These are phyloP conservation scores for Corchorus capsularis DNA, from an alignment of 345 rosid species.

Conservation along the genomic window DNA sequence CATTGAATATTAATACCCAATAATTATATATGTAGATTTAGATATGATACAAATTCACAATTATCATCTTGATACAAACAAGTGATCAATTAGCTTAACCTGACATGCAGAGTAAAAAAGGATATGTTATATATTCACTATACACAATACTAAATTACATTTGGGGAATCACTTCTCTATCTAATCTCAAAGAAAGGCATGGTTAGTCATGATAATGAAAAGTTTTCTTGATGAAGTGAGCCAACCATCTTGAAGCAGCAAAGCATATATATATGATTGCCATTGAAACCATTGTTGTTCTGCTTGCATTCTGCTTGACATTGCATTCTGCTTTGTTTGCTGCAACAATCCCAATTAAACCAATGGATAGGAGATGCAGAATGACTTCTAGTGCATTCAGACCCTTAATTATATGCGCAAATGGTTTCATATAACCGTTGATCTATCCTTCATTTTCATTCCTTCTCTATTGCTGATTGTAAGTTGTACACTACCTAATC, in stretches of 20 bases:
- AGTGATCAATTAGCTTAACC: background rate
- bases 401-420: too few relatives aligned
- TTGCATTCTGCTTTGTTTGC: too few relatives aligned
- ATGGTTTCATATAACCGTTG: slow-evolving; percentile 21
- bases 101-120: background rate
- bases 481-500: slow-evolving; percentile 16
- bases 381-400: slow-evolving; percentile 60
- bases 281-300: slow-evolving; percentile 40
- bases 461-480: background rate
- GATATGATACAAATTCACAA: too few relatives aligned
- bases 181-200: slow-evolving; percentile 49
- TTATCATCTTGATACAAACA: background rate
- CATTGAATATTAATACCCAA: too few relatives aligned
- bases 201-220: slow-evolving; percentile 79
- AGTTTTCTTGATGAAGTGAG: slow-evolving; percentile 65
- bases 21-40: too few relatives aligned
- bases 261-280: slow-evolving; percentile 64
- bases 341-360: slow-evolving; percentile 56
- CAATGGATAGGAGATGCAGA: slow-evolving; percentile 56
- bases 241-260: slow-evolving; percentile 74
- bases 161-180: background rate
- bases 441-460: background rate
- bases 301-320: slow-evolving; percentile 48
- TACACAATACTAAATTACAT: background rate
- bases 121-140: background rate